Percentiles rank a stretch among this genome's conserved stretches.
Conservation (phyloP, 129 eudicot genomes). For the Smallanthus sonchifolius region DNA sequence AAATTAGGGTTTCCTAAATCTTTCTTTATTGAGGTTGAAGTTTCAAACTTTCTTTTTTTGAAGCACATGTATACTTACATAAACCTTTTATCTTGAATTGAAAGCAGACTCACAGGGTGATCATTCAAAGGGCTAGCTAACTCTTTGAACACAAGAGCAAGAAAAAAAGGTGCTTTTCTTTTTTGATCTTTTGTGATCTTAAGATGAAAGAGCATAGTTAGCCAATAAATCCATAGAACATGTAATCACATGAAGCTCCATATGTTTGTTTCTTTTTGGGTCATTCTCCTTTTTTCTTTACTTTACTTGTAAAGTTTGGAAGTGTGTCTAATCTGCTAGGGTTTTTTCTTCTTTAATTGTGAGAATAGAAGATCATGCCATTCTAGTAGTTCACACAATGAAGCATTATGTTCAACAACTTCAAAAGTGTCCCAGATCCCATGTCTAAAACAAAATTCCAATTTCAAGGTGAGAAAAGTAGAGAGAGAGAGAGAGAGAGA, state of each 20-base stretch:
- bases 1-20: slow-evolving; percentile 41
- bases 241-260: slow-evolving; percentile 28
- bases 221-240: slow-evolving; percentile 23
- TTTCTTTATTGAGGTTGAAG: slow-evolving; percentile 33
- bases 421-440: slow-evolving; percentile 24
- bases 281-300: slow-evolving; percentile 22
- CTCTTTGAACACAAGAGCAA: slow-evolving; percentile 24
- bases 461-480: not conserved
- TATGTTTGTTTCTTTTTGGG: slow-evolving; percentile 23
- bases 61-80: slow-evolving; percentile 16
- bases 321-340: slow-evolving; percentile 45
- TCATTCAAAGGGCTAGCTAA: slow-evolving; percentile 24
- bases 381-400: not conserved
- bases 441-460: slow-evolving; percentile 8
- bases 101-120: slow-evolving; percentile 14
- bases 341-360: slow-evolving; percentile 26
- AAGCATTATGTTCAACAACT: slow-evolving; percentile 15
- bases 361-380: slow-evolving; percentile 26
- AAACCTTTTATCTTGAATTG: slow-evolving; percentile 1
- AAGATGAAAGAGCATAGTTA: slow-evolving; percentile 22
- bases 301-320: slow-evolving; percentile 27
- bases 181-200: slow-evolving; percentile 27
- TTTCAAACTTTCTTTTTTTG: slow-evolving; percentile 15
- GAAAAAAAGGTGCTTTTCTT: slow-evolving; percentile 37
- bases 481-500: not conserved